Base-by-base conservation (phyloP, 352 stramenopile genomes). In the Thalassiosira delicatula region DNA sequence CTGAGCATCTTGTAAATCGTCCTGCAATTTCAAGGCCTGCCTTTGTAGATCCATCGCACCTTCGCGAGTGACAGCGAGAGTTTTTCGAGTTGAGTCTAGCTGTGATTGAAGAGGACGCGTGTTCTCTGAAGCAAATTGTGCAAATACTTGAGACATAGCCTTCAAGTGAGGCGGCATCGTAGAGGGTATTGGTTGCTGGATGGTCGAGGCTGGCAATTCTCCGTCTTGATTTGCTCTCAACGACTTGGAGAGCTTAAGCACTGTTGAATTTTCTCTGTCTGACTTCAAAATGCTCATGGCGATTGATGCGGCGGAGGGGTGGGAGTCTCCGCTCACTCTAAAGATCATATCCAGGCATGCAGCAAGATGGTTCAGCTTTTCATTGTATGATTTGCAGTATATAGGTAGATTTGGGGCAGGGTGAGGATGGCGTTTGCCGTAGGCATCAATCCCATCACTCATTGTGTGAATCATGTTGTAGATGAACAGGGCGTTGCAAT, bases 11-110 rank as follows among this genome's bases (percentile, higher is more conserved):
- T 78, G 35, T 23, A 84, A 32, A 35, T 84, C 59, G 51, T 79
- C 72, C 51, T 75, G 54, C 32, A 81, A 32, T 25, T 81, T 46
- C 44, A 81, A 54, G n/a, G 67, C 72, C 33, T 63, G 57, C 27
- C 57, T 65, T 68, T 86, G 79, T 21, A 86, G 79, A 53, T 75
- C 42, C 59, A 82, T 76, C 37, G 72, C 65, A n/a, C 69, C 67
- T 27, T 70, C 32, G 9, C 79, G 67, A 51, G 65, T 71, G 49
- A 62, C 76, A 17, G 53, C 7, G 2, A 86, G 79, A 23, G 61
- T 44, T 33, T 76, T 32, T 4, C 68, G 60, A n/a, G 67, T 71
- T 11, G 60, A 59, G 19, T 76, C 33, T 5, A 82, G 25, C 53
- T 86, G 68, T 19, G 33, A 79, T 72, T 67, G 72, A 44, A 82